A percentile compares a stretch with the other conserved stretches of the same genome.
These are phyloP conservation scores for Fusarium penzigii DNA, from an alignment of 2,329 filamentous ascomycete species.

Conservation along the genomic window DNA sequence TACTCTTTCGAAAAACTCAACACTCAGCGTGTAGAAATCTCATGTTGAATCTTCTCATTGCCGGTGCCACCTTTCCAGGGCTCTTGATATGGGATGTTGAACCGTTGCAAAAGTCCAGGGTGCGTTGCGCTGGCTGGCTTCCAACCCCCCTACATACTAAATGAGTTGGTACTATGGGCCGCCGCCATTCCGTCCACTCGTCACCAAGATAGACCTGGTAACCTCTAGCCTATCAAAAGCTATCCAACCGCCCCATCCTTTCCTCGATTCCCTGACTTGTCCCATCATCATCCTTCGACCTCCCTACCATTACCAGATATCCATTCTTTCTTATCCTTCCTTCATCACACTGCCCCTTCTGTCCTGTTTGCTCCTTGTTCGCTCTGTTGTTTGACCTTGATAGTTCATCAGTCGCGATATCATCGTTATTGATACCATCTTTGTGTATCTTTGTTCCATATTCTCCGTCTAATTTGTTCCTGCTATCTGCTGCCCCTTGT, in stretches of 20 bases:
- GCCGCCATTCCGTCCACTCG: background rate
- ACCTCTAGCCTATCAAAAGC: slow-evolving; percentile 18
- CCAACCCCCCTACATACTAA: background rate
- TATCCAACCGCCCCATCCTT: slow-evolving; percentile 28
- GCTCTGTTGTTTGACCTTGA: background rate
- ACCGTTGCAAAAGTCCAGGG: too few species aligned
- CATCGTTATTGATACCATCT: slow-evolving; percentile 6
- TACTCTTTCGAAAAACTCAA: too few species aligned
- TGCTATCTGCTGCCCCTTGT: slow-evolving; percentile 10
- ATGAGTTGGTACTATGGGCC: background rate
- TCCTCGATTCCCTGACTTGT: slow-evolving; percentile 19
- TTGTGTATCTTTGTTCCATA: slow-evolving; percentile 5
- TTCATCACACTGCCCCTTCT: slow-evolving; percentile 11
- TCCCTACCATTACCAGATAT: slow-evolving; percentile 4
- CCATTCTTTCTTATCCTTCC: slow-evolving; percentile 10
- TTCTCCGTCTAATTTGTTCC: slow-evolving; percentile 1
- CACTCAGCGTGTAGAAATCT: too few species aligned
- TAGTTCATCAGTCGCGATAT: background rate
- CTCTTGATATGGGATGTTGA: too few species aligned
- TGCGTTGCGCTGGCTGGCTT: background rate
- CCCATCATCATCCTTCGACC: slow-evolving; percentile 13
- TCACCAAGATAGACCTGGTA: background rate
- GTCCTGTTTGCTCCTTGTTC: background rate
- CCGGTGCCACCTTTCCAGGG: too few species aligned
- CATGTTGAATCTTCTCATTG: too few species aligned